Evolutionary conservation across 1,139 yeast genomes (phyloP), one percentile per base, ranked within the genome.

Genomic region (Meyerozyma elateridarum): DNA sequence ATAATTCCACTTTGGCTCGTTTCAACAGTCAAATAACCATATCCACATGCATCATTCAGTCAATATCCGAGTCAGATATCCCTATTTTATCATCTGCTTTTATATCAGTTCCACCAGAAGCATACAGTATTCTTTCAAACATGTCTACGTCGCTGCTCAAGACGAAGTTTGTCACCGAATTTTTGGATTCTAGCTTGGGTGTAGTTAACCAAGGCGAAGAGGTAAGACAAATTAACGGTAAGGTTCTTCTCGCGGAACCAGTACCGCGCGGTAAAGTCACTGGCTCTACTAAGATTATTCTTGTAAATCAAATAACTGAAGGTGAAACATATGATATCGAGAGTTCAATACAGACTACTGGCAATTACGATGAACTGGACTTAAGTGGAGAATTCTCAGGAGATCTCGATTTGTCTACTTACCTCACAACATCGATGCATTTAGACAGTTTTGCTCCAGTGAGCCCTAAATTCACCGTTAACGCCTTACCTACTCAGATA

Each of bases 221-320:
- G 3, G 50, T 74, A 3, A 49, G 69, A 38, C 49, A 52, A n/a
- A 50, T 74, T 18, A 67, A 72, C 43, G 83, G 80, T 3, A 48
- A 46, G 6, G 70, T 84, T 4, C 52, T 73, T 6, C 67, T 79
- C 20, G 75, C 88, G 49, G 94, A 83, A 42, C 94, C 95, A 1
- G 67, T 76, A 1, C 74, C 73, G 27, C 93, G 83, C 49, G 95
- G 95, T 1, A 44, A 52, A n/a, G 53, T 70, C 3, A 53, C 54
- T 24, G 41, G 40, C 2, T 46, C 48, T 6, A 77, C 87, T 0
- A 61, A 61, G 17, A 59, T 82, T n/a, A 69, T 78, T 2, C 55
- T 82, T 31, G 70, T 79, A 12, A 71, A 67, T 39, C 63, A 59
- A 19, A 41, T 48, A n/a, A 39, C 39, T 19, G 43, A 32, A 11